Percentiles rank a stretch among this genome's conserved stretches.
These are phyloP conservation scores for Fusarium caatingaense DNA, from an alignment of 2,329 filamentous ascomycete genomes.

Conservation along the genomic window DNA sequence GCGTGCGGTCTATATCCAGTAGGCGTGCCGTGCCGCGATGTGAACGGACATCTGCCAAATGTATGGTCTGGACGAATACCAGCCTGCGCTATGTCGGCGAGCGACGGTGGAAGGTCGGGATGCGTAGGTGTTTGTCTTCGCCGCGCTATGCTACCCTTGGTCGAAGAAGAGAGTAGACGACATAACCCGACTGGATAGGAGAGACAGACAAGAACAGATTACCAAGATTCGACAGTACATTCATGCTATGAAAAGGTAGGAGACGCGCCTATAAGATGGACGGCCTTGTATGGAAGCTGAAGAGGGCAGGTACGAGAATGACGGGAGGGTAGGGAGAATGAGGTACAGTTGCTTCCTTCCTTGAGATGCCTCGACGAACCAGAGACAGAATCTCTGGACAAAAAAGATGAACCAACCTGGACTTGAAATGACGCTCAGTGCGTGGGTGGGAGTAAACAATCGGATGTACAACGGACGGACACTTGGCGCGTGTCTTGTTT, in stretches of 20 bases:
- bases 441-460: conserved; percentile 23
- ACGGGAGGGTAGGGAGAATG: conserved; percentile 7
- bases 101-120: conserved; percentile 18
- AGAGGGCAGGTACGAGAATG: conserved; percentile 18
- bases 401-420: conserved; percentile 44
- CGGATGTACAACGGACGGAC: conserved; percentile 26
- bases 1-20: conserved; percentile 24
- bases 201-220: conserved; percentile 15
- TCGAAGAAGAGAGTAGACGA: conserved; percentile 5
- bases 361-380: conserved; percentile 7
- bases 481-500: conserved; percentile 22
- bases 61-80: conserved; percentile 19
- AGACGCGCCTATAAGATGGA: conserved; percentile 14
- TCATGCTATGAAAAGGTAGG: conserved; percentile 14
- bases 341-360: conserved; percentile 19
- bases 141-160: conserved; percentile 33
- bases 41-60: conserved; percentile 25
- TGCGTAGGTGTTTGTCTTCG: conserved; percentile 29
- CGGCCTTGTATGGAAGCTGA: conserved; percentile 10
- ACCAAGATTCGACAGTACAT: conserved; percentile 4
- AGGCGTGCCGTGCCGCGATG: conserved; percentile 19
- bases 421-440: conserved; percentile 26
- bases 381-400: conserved; percentile 23
- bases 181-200: neutral
- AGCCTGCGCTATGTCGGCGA: conserved; percentile 20